Base-by-base conservation (phyloP, 2,329 filamentous ascomycete genomes). In the Colletotrichum sp. region DNA sequence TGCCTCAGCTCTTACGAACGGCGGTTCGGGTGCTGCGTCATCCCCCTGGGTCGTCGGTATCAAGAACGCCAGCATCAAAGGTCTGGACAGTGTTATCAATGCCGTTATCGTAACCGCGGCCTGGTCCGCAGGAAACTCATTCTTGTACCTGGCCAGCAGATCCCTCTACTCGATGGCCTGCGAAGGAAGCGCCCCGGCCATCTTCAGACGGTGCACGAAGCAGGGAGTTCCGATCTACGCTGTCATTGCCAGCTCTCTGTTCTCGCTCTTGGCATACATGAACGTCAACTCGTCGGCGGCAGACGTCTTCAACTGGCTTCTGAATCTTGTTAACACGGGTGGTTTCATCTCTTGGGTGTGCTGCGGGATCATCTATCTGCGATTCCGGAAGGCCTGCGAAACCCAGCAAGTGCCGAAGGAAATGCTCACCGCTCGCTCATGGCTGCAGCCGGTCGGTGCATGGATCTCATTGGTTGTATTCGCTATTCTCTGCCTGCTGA, bases 261-360 rank as follows among this genome's bases (percentile, higher is more conserved):
- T 95, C 75, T 88, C 91, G 6, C 87, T 93, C n/a, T 85, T 95
- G 28, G 89, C 90, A 12, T 95, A 94, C 81, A 55, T 68, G 26
- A 92, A 93, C 80, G 87, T 94, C 62, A 91, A 88, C 36, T 90
- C 89, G 78, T 82, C 85, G 68, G 88, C 91, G 1, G 86, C 90
- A 3, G 88, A 91, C 44, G 93, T 95, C 15, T 91, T 92, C 81
- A 89, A 89, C 80, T 92, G 90, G 90, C 89, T 92, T 78, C 87
- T 90, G 78, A 90, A 89, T 78, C 83, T 91, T 26, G 90, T 87
- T 64, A 91, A 84, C 52, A 83, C 88, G 4, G 88, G 87, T 1
- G 88, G 88, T 15, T 86, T 90, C 78, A 89, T 90, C 77, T 89
- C 87, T 9, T 92, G 90, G 90, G 86, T 88, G 77, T 86, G 85